Evolutionary conservation across 495 filamentous ascomycete genomes (phyloP), one percentile per base, ranked within the genome.

Genomic region (Tuber calosporum): DNA sequence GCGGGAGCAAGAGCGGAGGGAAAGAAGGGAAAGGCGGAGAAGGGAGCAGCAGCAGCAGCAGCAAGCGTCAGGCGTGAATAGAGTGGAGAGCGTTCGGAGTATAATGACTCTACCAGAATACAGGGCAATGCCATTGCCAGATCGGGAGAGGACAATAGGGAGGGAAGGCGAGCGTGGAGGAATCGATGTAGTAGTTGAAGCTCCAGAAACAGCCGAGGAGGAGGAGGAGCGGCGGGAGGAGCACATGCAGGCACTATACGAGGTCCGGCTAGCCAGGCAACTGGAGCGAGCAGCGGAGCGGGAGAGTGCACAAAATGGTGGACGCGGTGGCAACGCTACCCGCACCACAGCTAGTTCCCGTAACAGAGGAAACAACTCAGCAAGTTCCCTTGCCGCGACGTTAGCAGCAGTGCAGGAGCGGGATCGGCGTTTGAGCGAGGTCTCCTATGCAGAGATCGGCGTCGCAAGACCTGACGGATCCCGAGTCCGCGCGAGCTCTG

Each of bases 81-180:
- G 95, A 58, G 91, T 94, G 76, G 93, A 92, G 0, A 95, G 91
- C 8, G 85, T 98, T 38, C 90, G 95, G 74, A 96, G 92, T 8
- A 89, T 98, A 68, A 96, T 97, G 86, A 97, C 95, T 0, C 84
- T 99, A 7, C 95, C 95, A 0, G 86, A 90, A 6, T 99, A 99
- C 83, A 86, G 88, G 1, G 83, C 85, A 0, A 67, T 80, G 22
- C 83, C 84, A 4, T 84, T 78, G 13, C 88, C 88, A 53, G 88
- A 92, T 6, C 86, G 88, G 45, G 95, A 99, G 81, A 90, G 90
- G 75, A 88, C 97, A n/a, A 86, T 98, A 58, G 95, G 89, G 20
- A 88, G 95, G 0, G 95, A 96, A 82, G 95, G 95, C 42, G 95
- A 99, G 81, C 87, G 95, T 38, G 94, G 85, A 66, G 95, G 95